Base-by-base conservation (phyloP, 2,329 filamentous ascomycete genomes). In the Exophiala xenobiotica region DNA sequence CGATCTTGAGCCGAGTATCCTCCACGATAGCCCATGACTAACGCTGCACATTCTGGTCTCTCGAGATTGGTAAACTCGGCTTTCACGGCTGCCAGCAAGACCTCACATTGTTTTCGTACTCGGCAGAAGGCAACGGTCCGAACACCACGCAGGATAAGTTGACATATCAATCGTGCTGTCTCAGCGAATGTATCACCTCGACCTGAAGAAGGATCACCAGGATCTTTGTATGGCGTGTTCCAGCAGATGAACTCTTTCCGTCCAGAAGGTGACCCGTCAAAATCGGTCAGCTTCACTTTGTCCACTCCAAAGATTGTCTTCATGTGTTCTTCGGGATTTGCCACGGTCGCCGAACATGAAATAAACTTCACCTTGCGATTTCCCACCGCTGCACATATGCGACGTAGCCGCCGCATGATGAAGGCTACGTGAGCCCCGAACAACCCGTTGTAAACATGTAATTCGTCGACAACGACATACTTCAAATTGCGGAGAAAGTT, bases 211-310 rank as follows among this genome's bases (percentile, higher is more conserved):
- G 90, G 88, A 68, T 97, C 92, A 1, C 78, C 80, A 0, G 92
- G 90, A 61, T 96, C 92, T 67, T 90, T 95, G 69, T 83, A 96
- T 0, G 93, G 93, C 0, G 92, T 96, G 63, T 99, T 97, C 93
- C 93, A 99, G 68, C 91, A 97, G 5, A 99, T 66, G 51, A 97
- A 97, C 64, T 97, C 92, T 66, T 97, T 97, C 18, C 90, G 79
- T 0, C 92, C 90, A 4, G 90, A 90, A 0, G 93, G 93, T 0
- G 91, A 96, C 1, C 93, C 93, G 65, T 99, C 93, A 63, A 88
- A 91, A 64, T 96, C 90, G 1, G 92, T 86, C 38, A 97, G 70
- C 51, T 79, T 82, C 11, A 96, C 88, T 57, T 91, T 77, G 0
- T 90, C 81, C 5, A 96, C 80, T 0, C 92, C 92, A 60, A 97